Evolutionary conservation across 2,329 filamentous ascomycete genomes (phyloP).

Genomic region (Truncatella angustata): DNA sequence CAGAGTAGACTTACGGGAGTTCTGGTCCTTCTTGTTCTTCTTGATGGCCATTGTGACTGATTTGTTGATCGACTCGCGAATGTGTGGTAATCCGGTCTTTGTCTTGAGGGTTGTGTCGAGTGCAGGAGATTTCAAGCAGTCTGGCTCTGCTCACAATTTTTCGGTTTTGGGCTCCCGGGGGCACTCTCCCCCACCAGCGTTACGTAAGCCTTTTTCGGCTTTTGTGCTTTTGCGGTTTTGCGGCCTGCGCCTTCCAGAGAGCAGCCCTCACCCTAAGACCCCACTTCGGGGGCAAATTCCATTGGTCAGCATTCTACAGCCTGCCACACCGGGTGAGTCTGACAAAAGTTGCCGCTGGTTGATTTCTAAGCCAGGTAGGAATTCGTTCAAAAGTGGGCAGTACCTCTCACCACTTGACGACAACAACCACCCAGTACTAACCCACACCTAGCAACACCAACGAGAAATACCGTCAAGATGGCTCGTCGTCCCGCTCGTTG

Average conservation of each 20-base stretch:
- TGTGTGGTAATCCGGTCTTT: neutral
- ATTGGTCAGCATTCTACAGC: neutral
- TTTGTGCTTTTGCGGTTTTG: no score
- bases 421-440: conserved; percentile 28
- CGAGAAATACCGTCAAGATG: conserved; percentile 78
- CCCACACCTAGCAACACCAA: conserved; percentile 41
- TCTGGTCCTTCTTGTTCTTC: conserved; percentile 88
- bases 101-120: conserved; percentile 4
- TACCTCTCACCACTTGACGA: conserved; percentile 22
- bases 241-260: no score
- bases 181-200: neutral
- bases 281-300: conserved; percentile 2
- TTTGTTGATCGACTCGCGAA: conserved; percentile 28
- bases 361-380: conserved; percentile 53
- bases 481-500: conserved; percentile 98
- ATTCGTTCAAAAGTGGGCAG: conserved; percentile 30
- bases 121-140: neutral
- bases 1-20: conserved; percentile 65
- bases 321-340: conserved; percentile 1
- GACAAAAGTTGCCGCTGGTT: conserved; percentile 15
- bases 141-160: neutral
- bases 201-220: neutral
- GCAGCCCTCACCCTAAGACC: conserved; percentile 1
- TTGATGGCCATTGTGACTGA: conserved; percentile 62
- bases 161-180: neutral